Conservation (phyloP, 441 rosid genomes). For the Brassica hybrid region DNA sequence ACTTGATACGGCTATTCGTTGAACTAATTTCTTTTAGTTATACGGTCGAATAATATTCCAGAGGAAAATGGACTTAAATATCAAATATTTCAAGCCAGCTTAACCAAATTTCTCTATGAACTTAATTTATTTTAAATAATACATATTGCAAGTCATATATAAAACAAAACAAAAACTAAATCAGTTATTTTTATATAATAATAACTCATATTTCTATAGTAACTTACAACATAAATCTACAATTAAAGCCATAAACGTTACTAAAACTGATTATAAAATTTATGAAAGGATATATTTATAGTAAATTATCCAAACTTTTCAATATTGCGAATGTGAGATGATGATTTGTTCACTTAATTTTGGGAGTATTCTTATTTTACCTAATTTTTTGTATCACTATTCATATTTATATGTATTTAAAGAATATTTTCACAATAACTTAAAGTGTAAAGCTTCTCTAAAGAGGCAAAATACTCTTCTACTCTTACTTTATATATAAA, state of each 20-base stretch:
- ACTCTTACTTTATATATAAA: too few species aligned
- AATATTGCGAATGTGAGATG: background rate
- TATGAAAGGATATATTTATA: background rate
- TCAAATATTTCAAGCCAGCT: too few species aligned
- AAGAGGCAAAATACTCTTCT: too few species aligned
- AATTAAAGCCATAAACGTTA: background rate
- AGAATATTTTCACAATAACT: too few species aligned
- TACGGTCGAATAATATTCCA: too few species aligned
- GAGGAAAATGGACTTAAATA: too few species aligned
- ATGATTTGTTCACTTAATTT: background rate
- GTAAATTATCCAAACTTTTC: background rate
- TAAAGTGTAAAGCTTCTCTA: too few species aligned
- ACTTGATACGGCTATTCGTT: too few species aligned
- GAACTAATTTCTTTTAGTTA: too few species aligned
- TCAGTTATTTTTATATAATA: background rate
- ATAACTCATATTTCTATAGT: background rate
- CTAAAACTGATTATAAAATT: background rate
- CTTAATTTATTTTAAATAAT: background rate
- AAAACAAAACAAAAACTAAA: background rate
- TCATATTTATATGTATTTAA: too few species aligned
- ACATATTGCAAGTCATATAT: background rate
- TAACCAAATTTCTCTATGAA: background rate
- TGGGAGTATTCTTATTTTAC: too few species aligned
- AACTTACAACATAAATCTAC: background rate
- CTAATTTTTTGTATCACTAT: too few species aligned